A percentile compares a stretch with the other conserved stretches of the same genome.
Evolutionary conservation across 2,329 filamentous ascomycete genomes (phyloP).

Genomic region (Fusarium sp.): DNA sequence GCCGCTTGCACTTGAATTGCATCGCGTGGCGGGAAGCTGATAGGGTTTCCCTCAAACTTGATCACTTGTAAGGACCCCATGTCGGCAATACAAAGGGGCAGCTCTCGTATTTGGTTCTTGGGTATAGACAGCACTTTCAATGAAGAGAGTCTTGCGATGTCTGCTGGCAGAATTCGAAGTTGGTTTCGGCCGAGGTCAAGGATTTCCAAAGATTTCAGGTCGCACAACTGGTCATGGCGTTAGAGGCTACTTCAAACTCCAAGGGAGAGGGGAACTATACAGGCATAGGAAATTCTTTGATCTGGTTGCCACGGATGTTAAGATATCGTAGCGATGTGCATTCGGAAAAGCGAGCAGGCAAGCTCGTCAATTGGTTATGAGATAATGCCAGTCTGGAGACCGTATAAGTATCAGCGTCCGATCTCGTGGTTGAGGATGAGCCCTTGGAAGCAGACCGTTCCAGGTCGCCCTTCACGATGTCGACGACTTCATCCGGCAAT

Average conservation of each 20-base stretch:
- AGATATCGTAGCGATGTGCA: slow-evolving; percentile 83
- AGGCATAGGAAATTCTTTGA: slow-evolving; percentile 71
- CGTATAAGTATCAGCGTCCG: slow-evolving; percentile 32
- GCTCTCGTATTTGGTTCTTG: slow-evolving; percentile 85
- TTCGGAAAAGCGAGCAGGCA: slow-evolving; percentile 78
- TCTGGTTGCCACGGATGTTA: slow-evolving; percentile 81
- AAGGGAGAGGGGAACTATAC: slow-evolving; percentile 53
- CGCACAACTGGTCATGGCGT: slow-evolving; percentile 74
- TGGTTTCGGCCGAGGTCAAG: slow-evolving; percentile 92
- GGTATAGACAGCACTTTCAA: slow-evolving; percentile 90
- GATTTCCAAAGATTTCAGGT: slow-evolving; percentile 88
- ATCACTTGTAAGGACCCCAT: slow-evolving; percentile 91
- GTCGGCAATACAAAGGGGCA: slow-evolving; percentile 86
- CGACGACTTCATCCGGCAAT: slow-evolving; percentile 79
- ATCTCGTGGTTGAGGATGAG: slow-evolving; percentile 20
- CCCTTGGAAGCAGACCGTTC: slow-evolving; percentile 68
- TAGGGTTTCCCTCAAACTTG: slow-evolving; percentile 89
- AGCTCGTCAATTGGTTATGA: slow-evolving; percentile 79
- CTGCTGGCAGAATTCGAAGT: slow-evolving; percentile 79
- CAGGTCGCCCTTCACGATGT: slow-evolving; percentile 79
- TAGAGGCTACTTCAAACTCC: slow-evolving; percentile 35
- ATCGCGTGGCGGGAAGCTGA: slow-evolving; percentile 81
- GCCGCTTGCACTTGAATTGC: slow-evolving; percentile 70
- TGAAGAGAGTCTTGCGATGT: slow-evolving; percentile 83
- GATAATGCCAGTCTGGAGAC: slow-evolving; percentile 76